Evolutionary conservation across 1,139 yeast genomes (phyloP).

Genomic region (Pichia norvegensis): DNA sequence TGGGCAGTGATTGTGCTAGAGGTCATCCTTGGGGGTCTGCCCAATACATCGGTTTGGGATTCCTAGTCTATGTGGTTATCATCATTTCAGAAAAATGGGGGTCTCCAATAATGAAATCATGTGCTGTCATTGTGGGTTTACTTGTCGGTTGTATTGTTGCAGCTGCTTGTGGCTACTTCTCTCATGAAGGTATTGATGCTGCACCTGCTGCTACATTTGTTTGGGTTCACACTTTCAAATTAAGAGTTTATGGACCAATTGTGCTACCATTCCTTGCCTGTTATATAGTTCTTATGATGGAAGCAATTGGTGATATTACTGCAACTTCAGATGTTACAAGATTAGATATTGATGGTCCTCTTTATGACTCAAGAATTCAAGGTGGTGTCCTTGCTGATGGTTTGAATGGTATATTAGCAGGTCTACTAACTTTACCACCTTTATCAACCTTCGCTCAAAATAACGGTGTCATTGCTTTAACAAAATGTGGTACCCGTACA

Average conservation of each 20-base stretch:
- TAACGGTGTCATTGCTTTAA: slow-evolving; percentile 85
- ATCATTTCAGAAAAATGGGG: slow-evolving; percentile 78
- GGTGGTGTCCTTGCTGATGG: slow-evolving; percentile 89
- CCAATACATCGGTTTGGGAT: slow-evolving; percentile 76
- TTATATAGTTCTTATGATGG: slow-evolving; percentile 76
- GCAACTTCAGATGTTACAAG: slow-evolving; percentile 89
- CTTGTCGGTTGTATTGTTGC: slow-evolving; percentile 86
- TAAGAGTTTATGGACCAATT: slow-evolving; percentile 71
- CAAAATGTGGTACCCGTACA: slow-evolving; percentile 78
- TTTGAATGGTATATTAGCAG: slow-evolving; percentile 62
- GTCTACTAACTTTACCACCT: slow-evolving; percentile 71
- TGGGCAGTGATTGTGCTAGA: slow-evolving; percentile 31
- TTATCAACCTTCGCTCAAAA: slow-evolving; percentile 88
- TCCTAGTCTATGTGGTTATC: slow-evolving; percentile 67
- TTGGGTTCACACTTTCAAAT: slow-evolving; percentile 80
- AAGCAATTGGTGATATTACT: slow-evolving; percentile 87
- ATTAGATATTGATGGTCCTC: slow-evolving; percentile 70
- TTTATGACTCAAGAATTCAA: slow-evolving; percentile 77
- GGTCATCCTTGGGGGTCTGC: slow-evolving; percentile 81
- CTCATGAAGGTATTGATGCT: slow-evolving; percentile 41
- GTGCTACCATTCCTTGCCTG: slow-evolving; percentile 80
- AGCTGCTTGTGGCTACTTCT: slow-evolving; percentile 82
- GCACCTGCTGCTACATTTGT: slow-evolving; percentile 83
- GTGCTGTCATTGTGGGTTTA: slow-evolving; percentile 81
- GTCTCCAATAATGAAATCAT: slow-evolving; percentile 89